phyloP scores from a whole-genome alignment of 768 basidiomycete genomes.

The Bullera alba region DNA sequence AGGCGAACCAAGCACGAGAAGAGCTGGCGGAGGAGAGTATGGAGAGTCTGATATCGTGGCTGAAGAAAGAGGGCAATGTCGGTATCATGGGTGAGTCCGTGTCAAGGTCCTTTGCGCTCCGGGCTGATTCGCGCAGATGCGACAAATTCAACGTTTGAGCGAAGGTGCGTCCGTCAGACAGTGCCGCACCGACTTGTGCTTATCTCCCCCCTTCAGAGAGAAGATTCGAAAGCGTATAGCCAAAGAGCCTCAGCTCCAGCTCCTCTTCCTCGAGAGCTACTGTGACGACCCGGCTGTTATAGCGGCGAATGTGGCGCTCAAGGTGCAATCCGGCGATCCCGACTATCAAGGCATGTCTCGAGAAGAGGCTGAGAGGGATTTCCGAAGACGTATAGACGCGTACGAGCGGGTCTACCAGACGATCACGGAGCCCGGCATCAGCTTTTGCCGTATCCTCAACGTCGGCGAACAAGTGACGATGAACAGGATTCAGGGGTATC shows the following conservation, averaged over 20 bases:
- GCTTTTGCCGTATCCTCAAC: constrained; percentile 85
- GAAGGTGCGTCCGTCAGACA: constrained; percentile 53
- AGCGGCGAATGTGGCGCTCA: constrained; percentile 90
- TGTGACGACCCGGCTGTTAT: constrained; percentile 92
- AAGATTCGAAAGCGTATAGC: constrained; percentile 77
- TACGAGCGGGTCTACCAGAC: constrained; percentile 96
- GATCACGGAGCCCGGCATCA: constrained; percentile 80
- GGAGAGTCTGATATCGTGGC: constrained; percentile 90
- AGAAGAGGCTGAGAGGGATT: constrained; percentile 82
- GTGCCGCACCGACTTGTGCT: neutral
- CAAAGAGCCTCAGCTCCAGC: constrained; percentile 74
- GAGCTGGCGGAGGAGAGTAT: constrained; percentile 80
- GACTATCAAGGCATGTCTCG: constrained; percentile 87
- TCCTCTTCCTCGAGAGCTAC: constrained; percentile 89
- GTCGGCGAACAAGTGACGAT: constrained; percentile 84
- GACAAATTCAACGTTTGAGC: constrained; percentile 76
- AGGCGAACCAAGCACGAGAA: constrained; percentile 71
- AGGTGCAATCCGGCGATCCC: constrained; percentile 92
- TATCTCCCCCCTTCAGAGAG: constrained; percentile 51
- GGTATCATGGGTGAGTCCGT: constrained; percentile 76
- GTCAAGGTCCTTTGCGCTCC: neutral
- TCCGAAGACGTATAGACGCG: constrained; percentile 77
- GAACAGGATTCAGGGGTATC: constrained; percentile 77
- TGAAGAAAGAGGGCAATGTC: constrained; percentile 84
- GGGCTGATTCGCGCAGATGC: constrained; percentile 58